phyloP scores from a whole-genome alignment of 1,139 yeast species.

The Saccharomyces hybrid region DNA sequence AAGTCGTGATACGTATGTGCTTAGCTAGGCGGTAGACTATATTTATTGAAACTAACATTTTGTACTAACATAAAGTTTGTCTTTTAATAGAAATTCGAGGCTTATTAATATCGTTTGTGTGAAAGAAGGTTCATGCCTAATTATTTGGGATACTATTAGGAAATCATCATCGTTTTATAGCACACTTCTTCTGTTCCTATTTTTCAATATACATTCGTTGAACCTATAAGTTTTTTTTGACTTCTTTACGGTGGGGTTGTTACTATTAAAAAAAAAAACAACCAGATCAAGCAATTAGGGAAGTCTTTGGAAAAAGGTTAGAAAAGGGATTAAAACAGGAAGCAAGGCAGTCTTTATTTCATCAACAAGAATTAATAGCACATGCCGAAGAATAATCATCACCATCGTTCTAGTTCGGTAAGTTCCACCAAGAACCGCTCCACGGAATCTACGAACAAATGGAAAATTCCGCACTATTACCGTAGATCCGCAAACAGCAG shows the following conservation, averaged over 20 bases:
- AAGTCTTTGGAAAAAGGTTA: not conserved
- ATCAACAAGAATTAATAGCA: not conserved
- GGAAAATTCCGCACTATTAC: constrained; percentile 33
- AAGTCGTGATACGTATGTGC: not conserved
- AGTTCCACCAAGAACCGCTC: constrained; percentile 11
- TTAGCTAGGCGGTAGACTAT: not conserved
- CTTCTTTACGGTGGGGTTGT: not conserved
- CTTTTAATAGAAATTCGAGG: not conserved
- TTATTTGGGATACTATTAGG: not conserved
- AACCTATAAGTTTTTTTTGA: not conserved
- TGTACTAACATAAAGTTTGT: not conserved
- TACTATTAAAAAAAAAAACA: not conserved
- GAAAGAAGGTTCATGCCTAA: not conserved
- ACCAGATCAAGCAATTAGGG: not conserved
- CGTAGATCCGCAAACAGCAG: constrained; percentile 14
- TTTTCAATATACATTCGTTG: not conserved
- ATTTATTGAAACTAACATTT: not conserved
- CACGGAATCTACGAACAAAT: constrained; percentile 25
- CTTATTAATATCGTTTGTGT: not conserved
- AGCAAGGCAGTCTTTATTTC: not conserved
- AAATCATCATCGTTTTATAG: not conserved
- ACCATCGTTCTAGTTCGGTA: constrained; percentile 1
- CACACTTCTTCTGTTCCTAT: not conserved
- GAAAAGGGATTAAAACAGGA: not conserved
- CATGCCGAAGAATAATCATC: not conserved